Evolutionary conservation across 768 basidiomycete species (phyloP).

Genomic region (Pleurotus djamor): DNA sequence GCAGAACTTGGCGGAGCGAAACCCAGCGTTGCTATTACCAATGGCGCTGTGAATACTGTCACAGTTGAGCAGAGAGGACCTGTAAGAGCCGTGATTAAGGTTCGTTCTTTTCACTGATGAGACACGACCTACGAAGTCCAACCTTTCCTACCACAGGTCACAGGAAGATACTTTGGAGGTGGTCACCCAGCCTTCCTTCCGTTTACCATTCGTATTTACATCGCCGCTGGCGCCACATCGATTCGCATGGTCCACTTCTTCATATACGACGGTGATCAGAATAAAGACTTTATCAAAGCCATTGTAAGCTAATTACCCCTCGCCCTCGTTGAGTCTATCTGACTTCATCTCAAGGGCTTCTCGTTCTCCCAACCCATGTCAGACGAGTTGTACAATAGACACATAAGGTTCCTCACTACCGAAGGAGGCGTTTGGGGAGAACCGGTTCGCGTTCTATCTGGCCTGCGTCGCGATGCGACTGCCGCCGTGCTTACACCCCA

Average conservation of each 20-base stretch:
- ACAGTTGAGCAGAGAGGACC: constrained; percentile 32
- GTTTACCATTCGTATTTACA: constrained; percentile 32
- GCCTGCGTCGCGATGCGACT: constrained; percentile 33
- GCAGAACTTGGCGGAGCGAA: constrained; percentile 22
- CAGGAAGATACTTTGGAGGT: constrained; percentile 30
- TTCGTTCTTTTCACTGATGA: constrained; percentile 1
- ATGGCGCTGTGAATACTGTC: constrained; percentile 24
- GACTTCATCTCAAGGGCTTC: constrained; percentile 19
- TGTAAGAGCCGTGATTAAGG: constrained; percentile 35
- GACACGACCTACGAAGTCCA: neutral
- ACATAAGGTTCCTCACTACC: constrained; percentile 29
- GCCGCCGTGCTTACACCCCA: constrained; percentile 32
- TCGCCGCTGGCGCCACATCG: constrained; percentile 28
- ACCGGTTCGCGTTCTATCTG: constrained; percentile 31
- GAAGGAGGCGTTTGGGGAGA: constrained; percentile 35
- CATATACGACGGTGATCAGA: constrained; percentile 34
- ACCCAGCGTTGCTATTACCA: constrained; percentile 18
- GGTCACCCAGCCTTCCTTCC: constrained; percentile 30
- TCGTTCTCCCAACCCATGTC: constrained; percentile 29
- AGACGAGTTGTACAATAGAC: constrained; percentile 31
- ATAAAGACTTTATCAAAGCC: constrained; percentile 34
- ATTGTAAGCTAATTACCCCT: constrained; percentile 15
- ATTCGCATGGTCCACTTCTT: constrained; percentile 34
- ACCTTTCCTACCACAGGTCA: constrained; percentile 17
- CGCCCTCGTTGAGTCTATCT: neutral